A percentile compares a stretch with the other conserved stretches of the same genome.
Conservation (phyloP, 352 stramenopile species). For the Globisporangium echinulatum region DNA sequence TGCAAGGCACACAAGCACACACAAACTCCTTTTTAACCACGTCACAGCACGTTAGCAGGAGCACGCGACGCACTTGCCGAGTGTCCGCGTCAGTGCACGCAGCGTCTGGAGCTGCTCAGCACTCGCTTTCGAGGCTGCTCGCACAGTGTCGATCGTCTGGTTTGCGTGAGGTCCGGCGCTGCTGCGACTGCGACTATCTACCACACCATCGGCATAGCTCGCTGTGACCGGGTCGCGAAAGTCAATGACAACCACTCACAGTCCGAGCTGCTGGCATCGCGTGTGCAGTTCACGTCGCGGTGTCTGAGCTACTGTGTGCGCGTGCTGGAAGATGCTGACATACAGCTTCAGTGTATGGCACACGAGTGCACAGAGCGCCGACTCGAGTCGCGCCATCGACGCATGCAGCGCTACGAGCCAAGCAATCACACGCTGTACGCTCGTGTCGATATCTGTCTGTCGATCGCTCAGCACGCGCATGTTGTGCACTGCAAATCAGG, state of each 20-base stretch:
- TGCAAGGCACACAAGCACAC: too few species aligned
- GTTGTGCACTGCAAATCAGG: too few species aligned
- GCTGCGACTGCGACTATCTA: too few species aligned
- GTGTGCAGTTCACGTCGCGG: not conserved
- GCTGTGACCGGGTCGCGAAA: not conserved
- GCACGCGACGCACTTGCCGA: constrained; percentile 9
- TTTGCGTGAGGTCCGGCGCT: too few species aligned
- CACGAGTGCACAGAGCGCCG: constrained; percentile 3
- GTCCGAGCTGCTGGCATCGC: constrained; percentile 5
- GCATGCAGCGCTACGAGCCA: constrained; percentile 7
- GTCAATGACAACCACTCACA: constrained; percentile 6
- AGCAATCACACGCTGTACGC: constrained; percentile 1
- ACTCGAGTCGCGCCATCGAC: constrained; percentile 2
- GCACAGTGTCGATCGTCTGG: not conserved
- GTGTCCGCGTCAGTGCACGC: not conserved
- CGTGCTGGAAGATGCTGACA: constrained; percentile 4
- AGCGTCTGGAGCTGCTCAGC: not conserved
- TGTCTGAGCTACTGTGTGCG: not conserved
- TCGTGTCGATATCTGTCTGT: too few species aligned
- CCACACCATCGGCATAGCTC: not conserved
- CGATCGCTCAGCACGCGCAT: too few species aligned
- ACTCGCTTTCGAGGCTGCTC: too few species aligned
- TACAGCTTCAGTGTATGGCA: constrained; percentile 4
- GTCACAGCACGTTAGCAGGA: too few species aligned
- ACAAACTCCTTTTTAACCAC: too few species aligned